Evolutionary conservation across 352 stramenopile genomes (phyloP).

Genomic region (Halophytophthora polymorphica): DNA sequence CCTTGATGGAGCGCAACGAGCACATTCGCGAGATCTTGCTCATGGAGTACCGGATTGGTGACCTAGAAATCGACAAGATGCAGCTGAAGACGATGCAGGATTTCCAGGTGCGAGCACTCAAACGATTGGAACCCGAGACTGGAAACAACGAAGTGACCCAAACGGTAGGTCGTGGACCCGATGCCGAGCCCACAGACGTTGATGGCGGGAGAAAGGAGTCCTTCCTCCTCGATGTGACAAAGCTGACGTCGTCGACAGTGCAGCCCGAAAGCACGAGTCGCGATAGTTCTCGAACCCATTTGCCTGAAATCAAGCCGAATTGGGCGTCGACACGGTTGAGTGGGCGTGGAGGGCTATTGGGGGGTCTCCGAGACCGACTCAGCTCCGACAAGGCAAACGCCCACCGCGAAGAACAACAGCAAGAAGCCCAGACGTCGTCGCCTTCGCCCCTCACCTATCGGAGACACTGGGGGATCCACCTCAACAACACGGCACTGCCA

Average conservation of each 20-base stretch:
- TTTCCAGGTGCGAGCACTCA: constrained; percentile 6
- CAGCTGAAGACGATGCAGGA: constrained; percentile 60
- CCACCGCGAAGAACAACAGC: constrained; percentile 13
- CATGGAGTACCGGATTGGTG: constrained; percentile 86
- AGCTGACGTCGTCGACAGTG: background rate
- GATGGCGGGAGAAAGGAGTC: background rate
- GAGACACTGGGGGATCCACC: constrained; percentile 53
- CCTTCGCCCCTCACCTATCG: constrained; percentile 15
- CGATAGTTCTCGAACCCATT: constrained; percentile 6
- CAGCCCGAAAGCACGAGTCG: constrained; percentile 11
- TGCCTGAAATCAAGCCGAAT: constrained; percentile 18
- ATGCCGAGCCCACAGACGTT: too few relatives aligned
- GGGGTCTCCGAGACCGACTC: constrained; percentile 24
- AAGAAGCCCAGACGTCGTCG: constrained; percentile 7
- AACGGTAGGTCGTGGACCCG: constrained; percentile 1
- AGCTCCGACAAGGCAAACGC: constrained; percentile 16
- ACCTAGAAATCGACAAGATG: constrained; percentile 91
- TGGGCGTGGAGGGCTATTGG: constrained; percentile 18
- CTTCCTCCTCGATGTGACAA: constrained; percentile 10
- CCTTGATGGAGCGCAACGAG: constrained; percentile 38
- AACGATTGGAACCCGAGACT: constrained; percentile 12
- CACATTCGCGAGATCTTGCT: constrained; percentile 61
- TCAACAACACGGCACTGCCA: constrained; percentile 55
- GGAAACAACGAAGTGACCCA: constrained; percentile 19
- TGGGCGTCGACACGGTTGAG: constrained; percentile 1